Percentiles rank a stretch among this genome's conserved stretches.
Conservation (phyloP, 257 asterid species). For the Solanum bulbocastanum region DNA sequence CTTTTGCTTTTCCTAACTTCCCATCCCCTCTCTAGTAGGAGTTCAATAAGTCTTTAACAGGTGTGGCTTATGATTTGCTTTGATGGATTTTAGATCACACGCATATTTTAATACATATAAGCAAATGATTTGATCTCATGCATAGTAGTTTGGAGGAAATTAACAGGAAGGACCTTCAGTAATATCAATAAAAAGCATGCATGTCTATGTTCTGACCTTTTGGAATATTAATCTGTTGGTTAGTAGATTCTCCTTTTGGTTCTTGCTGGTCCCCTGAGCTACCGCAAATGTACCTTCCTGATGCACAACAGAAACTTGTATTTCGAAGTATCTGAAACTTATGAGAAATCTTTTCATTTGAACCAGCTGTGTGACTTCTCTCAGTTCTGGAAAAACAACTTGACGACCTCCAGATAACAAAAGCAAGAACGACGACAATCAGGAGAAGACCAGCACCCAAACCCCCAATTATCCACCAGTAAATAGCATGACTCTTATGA, state of each 20-base stretch:
- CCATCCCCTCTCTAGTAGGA: neutral
- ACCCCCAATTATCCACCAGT: constrained; percentile 88
- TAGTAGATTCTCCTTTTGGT: constrained; percentile 56
- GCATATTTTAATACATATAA: neutral
- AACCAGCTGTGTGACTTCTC: constrained; percentile 36
- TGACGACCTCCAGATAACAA: constrained; percentile 50
- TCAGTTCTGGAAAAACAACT: constrained; percentile 29
- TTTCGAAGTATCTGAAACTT: constrained; percentile 72
- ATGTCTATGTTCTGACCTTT: constrained; percentile 37
- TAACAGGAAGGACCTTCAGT: neutral
- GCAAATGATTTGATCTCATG: neutral
- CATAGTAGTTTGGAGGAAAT: neutral
- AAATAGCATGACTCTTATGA: constrained; percentile 48
- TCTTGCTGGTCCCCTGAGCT: constrained; percentile 41
- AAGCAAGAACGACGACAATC: constrained; percentile 32
- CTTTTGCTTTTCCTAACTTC: neutral
- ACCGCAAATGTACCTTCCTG: constrained; percentile 53
- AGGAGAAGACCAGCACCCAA: constrained; percentile 66
- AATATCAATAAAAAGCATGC: neutral
- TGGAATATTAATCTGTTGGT: constrained; percentile 70
- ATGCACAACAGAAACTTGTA: constrained; percentile 76
- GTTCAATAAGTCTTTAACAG: neutral
- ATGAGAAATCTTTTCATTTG: constrained; percentile 45
- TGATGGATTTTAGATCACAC: neutral
- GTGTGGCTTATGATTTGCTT: neutral